Conservation (phyloP, 108 stramenopile species). For the Pseudonitzschia delicatissima region DNA sequence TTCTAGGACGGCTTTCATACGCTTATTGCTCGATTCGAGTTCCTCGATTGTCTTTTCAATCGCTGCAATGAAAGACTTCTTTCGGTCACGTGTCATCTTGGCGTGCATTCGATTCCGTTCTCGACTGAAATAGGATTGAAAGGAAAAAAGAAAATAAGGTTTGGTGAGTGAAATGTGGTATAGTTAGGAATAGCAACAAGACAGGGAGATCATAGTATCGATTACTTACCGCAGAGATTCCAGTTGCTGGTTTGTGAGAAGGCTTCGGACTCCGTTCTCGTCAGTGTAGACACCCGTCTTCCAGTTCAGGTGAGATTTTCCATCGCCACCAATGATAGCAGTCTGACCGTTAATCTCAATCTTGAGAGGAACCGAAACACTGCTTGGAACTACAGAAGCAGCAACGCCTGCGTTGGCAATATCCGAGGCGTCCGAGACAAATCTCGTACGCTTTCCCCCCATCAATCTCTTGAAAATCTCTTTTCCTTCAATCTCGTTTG, state of each 20-base stretch:
- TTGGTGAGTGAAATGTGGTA: neutral
- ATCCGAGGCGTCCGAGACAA: conserved; percentile 43
- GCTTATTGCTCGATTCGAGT: conserved; percentile 66
- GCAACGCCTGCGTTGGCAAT: neutral
- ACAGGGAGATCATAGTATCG: neutral
- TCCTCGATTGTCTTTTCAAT: conserved; percentile 77
- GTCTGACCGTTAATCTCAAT: conserved; percentile 60
- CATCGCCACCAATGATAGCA: conserved; percentile 48
- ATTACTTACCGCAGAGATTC: conserved; percentile 66
- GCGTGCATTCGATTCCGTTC: conserved; percentile 96
- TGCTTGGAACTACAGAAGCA: neutral
- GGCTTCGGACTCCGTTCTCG: conserved; percentile 46
- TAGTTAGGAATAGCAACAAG: neutral
- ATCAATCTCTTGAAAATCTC: conserved; percentile 20
- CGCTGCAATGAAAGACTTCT: conserved; percentile 81
- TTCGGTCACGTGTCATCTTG: conserved; percentile 91
- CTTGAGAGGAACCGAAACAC: conserved; percentile 27
- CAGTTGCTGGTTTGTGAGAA: conserved; percentile 59
- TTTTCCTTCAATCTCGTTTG: conserved; percentile 6
- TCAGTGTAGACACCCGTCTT: conserved; percentile 76
- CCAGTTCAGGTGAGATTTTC: conserved; percentile 79
- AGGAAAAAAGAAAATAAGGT: neutral
- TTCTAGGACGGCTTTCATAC: conserved; percentile 45
- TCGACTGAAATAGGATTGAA: conserved; percentile 40
- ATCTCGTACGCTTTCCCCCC: conserved; percentile 70